A percentile compares a stretch with the other conserved stretches of the same genome.
Evolutionary conservation across 225 moss, liverwort and hornwort species (phyloP).

Genomic region (Physcomitrium patens): DNA sequence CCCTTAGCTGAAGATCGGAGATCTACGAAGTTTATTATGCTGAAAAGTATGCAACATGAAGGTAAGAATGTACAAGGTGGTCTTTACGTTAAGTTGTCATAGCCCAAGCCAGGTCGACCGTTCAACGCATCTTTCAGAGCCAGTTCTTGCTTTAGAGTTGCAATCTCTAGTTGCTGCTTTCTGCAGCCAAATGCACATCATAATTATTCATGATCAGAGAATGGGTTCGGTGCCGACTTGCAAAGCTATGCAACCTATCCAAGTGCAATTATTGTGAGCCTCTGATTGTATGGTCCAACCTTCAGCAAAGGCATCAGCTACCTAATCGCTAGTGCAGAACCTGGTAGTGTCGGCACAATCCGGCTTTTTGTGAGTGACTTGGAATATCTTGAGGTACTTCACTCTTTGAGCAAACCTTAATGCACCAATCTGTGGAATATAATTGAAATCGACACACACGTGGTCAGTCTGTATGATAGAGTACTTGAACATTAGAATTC

Average conservation of each 20-base stretch:
- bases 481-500: background rate
- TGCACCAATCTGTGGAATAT: slow-evolving; percentile 30
- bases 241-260: background rate
- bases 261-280: background rate
- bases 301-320: too few relatives aligned
- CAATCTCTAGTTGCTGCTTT: slow-evolving; percentile 64
- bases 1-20: too few relatives aligned
- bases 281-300: background rate
- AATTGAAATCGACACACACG: background rate
- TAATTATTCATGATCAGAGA: background rate
- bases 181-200: slow-evolving; percentile 28
- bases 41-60: background rate
- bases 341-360: slow-evolving; percentile 33
- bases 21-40: background rate
- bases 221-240: fast-evolving
- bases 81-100: slow-evolving; percentile 84
- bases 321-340: background rate
- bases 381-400: slow-evolving; percentile 42
- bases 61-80: slow-evolving; percentile 30
- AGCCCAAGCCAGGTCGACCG: slow-evolving; percentile 45
- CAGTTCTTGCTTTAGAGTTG: slow-evolving; percentile 84
- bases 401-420: slow-evolving; percentile 39
- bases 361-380: slow-evolving; percentile 29
- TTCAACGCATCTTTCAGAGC: slow-evolving; percentile 74
- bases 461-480: background rate